These are phyloP conservation scores for Penicillium desertorum DNA, from an alignment of 495 filamentous ascomycete genomes.

Conservation along the genomic window DNA sequence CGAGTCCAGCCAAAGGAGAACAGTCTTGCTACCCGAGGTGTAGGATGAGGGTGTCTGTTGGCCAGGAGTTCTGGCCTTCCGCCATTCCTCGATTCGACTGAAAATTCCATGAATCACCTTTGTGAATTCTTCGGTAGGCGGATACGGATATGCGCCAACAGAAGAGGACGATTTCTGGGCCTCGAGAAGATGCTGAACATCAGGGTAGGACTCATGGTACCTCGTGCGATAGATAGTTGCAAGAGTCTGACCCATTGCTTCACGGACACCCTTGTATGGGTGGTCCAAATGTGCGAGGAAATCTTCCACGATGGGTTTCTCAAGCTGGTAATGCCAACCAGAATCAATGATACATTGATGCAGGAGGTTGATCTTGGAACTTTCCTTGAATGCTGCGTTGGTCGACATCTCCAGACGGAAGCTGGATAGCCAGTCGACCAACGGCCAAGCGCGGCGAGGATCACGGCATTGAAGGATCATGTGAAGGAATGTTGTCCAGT, in stretches of 20 bases:
- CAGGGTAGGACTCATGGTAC: slow-evolving; percentile 87
- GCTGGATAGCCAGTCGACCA: slow-evolving; percentile 78
- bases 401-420: slow-evolving; percentile 92
- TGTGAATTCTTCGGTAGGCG: slow-evolving; percentile 70
- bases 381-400: slow-evolving; percentile 98
- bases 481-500: slow-evolving; percentile 93
- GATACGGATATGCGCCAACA: slow-evolving; percentile 81
- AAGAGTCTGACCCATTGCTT: slow-evolving; percentile 88
- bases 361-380: slow-evolving; percentile 88
- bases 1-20: slow-evolving; percentile 90
- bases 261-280: slow-evolving; percentile 94
- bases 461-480: slow-evolving; percentile 81
- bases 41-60: slow-evolving; percentile 93
- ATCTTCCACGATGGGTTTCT: slow-evolving; percentile 86
- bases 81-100: slow-evolving; percentile 79
- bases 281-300: slow-evolving; percentile 92
- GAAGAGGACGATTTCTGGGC: slow-evolving; percentile 76
- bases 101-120: slow-evolving; percentile 76
- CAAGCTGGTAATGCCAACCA: slow-evolving; percentile 95
- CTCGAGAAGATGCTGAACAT: slow-evolving; percentile 71
- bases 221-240: slow-evolving; percentile 83
- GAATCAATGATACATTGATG: slow-evolving; percentile 83
- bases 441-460: slow-evolving; percentile 79
- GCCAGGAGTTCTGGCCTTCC: slow-evolving; percentile 77
- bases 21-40: slow-evolving; percentile 93